Evolutionary conservation across 1,139 yeast genomes (phyloP).

Genomic region (Pneumocystis murina): DNA sequence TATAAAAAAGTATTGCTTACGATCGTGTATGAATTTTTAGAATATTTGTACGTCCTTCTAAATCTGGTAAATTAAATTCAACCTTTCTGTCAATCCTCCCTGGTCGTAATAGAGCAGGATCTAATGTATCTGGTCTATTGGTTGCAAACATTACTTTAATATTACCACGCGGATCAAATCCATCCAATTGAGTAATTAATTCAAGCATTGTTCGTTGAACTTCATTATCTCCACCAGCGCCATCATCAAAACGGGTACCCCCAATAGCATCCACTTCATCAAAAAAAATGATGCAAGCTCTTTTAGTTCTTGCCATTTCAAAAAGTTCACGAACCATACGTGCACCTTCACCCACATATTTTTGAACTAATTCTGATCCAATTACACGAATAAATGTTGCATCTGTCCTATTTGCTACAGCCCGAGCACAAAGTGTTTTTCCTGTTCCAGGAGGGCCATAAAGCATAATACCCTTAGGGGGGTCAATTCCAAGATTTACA

Average conservation of each 20-base stretch:
- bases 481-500: slow-evolving; percentile 91
- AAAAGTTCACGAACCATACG: slow-evolving; percentile 96
- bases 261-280: slow-evolving; percentile 98
- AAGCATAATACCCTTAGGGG: slow-evolving; percentile 89
- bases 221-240: slow-evolving; percentile 98
- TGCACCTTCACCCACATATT: slow-evolving; percentile 98
- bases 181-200: slow-evolving; percentile 89
- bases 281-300: slow-evolving; percentile 89
- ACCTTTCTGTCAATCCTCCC: slow-evolving; percentile 98
- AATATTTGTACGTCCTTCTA: slow-evolving; percentile 94
- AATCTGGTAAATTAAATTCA: slow-evolving; percentile 87
- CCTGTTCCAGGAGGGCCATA: slow-evolving; percentile 99
- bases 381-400: slow-evolving; percentile 95
- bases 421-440: slow-evolving; percentile 92
- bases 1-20: slow-evolving; percentile 16
- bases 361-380: slow-evolving; percentile 94
- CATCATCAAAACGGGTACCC: slow-evolving; percentile 97
- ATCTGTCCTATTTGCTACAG: slow-evolving; percentile 96
- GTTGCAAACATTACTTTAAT: slow-evolving; percentile 99
- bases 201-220: slow-evolving; percentile 99
- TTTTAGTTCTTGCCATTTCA: slow-evolving; percentile 96
- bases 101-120: slow-evolving; percentile 93
- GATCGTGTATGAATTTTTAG: slow-evolving; percentile 85
- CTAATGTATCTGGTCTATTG: slow-evolving; percentile 91
- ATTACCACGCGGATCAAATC: slow-evolving; percentile 96